Percentiles rank a stretch among this genome's conserved stretches.
Conservation (phyloP, 225 moss, liverwort and hornwort species). For the Marchantia paleacea region DNA sequence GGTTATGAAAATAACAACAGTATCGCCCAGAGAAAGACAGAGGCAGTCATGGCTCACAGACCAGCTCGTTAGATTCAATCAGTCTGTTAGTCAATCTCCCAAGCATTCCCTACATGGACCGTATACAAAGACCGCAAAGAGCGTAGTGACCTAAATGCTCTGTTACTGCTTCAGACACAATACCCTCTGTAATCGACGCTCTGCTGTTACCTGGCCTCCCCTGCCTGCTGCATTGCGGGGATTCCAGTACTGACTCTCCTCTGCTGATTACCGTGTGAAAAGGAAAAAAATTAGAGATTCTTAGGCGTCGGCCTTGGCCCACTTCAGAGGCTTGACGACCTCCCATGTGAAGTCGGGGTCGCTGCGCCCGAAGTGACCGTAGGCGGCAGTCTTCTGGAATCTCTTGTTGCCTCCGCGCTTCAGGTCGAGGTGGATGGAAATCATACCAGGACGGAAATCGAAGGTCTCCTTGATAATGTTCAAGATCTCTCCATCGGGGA, state of each 20-base stretch:
- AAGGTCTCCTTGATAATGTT: constrained; percentile 69
- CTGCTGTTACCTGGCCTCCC: constrained; percentile 4
- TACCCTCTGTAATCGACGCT: background rate
- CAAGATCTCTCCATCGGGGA: constrained; percentile 59
- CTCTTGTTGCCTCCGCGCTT: constrained; percentile 86
- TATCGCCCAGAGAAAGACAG: background rate
- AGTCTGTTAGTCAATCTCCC: background rate
- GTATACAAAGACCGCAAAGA: background rate
- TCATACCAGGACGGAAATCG: constrained; percentile 93
- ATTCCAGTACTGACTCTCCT: constrained; percentile 1
- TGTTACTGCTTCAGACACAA: constrained; percentile 4
- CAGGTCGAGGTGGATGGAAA: constrained; percentile 84
- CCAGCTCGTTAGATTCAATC: background rate
- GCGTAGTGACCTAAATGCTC: constrained; percentile 19
- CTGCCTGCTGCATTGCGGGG: constrained; percentile 6
- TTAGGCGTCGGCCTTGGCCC: constrained; percentile 45
- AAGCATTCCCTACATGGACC: background rate
- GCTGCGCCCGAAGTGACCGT: constrained; percentile 75
- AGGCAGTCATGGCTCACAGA: background rate
- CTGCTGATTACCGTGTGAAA: background rate
- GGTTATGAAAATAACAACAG: background rate
- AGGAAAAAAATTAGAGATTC: background rate
- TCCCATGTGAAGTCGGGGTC: constrained; percentile 98
- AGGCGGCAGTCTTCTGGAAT: constrained; percentile 92
- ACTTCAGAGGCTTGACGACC: constrained; percentile 78